Percentiles rank a stretch among this genome's conserved stretches.
Evolutionary conservation across 345 rosid genomes (phyloP).

Genomic region (Mangifera indica): DNA sequence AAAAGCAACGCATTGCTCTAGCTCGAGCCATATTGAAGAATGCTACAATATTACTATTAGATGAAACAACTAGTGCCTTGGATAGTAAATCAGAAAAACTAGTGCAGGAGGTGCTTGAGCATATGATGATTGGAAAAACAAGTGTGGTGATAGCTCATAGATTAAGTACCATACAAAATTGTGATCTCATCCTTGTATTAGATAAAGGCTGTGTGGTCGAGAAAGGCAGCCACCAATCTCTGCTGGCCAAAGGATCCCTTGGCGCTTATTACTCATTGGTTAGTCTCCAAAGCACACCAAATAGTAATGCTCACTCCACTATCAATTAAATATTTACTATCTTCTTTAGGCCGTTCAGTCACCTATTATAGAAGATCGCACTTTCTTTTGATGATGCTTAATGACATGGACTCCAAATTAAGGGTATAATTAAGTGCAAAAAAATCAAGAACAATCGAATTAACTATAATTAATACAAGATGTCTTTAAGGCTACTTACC

Average conservation of each 20-base stretch:
- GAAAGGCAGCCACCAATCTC: constrained; percentile 54
- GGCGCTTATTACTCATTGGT: constrained; percentile 64
- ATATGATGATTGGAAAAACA: constrained; percentile 63
- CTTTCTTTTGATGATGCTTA: too few species aligned
- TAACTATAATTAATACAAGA: too few species aligned
- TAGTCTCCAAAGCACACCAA: constrained; percentile 40
- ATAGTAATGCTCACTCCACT: background rate
- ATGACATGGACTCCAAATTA: too few species aligned
- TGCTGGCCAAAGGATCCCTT: constrained; percentile 42
- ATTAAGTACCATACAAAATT: constrained; percentile 53
- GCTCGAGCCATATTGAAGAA: constrained; percentile 59
- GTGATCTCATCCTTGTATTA: constrained; percentile 50
- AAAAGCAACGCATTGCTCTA: constrained; percentile 68
- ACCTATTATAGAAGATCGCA: too few species aligned
- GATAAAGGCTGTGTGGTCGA: constrained; percentile 57
- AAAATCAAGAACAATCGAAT: too few species aligned
- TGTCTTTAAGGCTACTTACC: too few species aligned
- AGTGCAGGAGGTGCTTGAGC: constrained; percentile 65
- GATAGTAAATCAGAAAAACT: constrained; percentile 61
- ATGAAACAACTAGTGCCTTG: constrained; percentile 73
- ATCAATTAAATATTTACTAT: background rate
- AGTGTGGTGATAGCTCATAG: constrained; percentile 63
- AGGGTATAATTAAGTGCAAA: too few species aligned
- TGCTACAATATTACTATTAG: constrained; percentile 50
- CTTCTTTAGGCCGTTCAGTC: too few species aligned